Evolutionary conservation across 306 rosid genomes (phyloP).

Genomic region (Vigna radiata): DNA sequence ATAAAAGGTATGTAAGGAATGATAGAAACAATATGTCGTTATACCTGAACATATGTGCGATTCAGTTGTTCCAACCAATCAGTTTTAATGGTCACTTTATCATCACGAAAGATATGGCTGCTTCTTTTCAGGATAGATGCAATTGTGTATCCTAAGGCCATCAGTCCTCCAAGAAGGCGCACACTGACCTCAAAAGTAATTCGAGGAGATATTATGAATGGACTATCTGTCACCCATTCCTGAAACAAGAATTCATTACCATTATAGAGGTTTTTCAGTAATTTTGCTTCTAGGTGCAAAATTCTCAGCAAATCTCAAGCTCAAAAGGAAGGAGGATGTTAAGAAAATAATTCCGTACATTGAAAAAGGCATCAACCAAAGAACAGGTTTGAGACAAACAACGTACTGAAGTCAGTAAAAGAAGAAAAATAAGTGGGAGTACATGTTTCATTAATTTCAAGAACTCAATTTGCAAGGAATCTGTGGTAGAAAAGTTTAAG

Average conservation of each 20-base stretch:
- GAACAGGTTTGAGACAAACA: conserved; percentile 25
- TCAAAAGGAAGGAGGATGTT: conserved; percentile 19
- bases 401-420: conserved; percentile 3
- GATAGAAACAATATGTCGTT: conserved; percentile 18
- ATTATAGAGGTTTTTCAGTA: conserved; percentile 15
- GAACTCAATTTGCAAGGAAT: conserved; percentile 24
- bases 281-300: conserved; percentile 32
- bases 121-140: conserved; percentile 93
- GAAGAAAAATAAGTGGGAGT: background rate
- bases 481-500: background rate
- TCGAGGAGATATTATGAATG: conserved; percentile 97
- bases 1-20: conserved; percentile 31
- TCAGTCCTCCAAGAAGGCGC: conserved; percentile 99
- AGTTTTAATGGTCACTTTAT: conserved; percentile 80
- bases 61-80: conserved; percentile 98
- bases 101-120: conserved; percentile 82
- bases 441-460: conserved; percentile 8
- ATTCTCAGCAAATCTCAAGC: conserved; percentile 24
- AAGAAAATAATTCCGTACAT: background rate
- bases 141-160: conserved; percentile 99
- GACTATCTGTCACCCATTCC: conserved; percentile 99
- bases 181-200: conserved; percentile 97
- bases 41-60: conserved; percentile 93
- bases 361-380: background rate
- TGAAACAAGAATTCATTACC: conserved; percentile 49